phyloP scores from a whole-genome alignment of 1,284 basidiomycete species.

The Leucoagaricus sp. region DNA sequence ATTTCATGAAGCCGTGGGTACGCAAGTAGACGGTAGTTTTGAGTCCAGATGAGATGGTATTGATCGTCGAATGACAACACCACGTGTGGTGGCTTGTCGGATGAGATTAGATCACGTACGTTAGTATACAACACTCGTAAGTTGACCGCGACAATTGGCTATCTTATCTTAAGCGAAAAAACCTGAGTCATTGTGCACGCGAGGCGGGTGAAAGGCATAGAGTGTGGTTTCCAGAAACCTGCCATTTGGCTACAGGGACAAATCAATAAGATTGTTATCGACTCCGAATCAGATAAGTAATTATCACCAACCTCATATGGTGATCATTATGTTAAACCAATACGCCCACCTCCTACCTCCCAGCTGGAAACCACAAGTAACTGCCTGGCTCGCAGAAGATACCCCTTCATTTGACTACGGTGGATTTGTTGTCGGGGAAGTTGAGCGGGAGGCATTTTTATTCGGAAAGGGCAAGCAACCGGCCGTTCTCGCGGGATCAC shows the following conservation, averaged over 20 bases:
- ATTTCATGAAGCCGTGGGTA: too few species aligned
- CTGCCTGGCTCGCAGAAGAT: constrained; percentile 90
- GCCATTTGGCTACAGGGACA: too few species aligned
- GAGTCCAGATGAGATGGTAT: background rate
- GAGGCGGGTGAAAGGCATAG: too few species aligned
- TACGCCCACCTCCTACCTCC: constrained; percentile 84
- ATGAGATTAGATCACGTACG: too few species aligned
- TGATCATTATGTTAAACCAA: constrained; percentile 12
- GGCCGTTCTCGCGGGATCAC: constrained; percentile 91
- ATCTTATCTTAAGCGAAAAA: too few species aligned
- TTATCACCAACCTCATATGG: background rate
- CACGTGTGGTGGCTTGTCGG: background rate
- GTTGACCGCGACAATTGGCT: too few species aligned
- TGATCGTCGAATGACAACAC: constrained; percentile 5
- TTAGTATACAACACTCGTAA: too few species aligned
- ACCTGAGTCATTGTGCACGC: too few species aligned
- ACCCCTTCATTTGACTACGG: constrained; percentile 97
- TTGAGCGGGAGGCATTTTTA: constrained; percentile 82
- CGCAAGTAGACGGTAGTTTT: too few species aligned
- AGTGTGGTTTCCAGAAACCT: too few species aligned
- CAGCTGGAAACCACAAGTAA: constrained; percentile 85
- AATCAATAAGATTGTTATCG: background rate
- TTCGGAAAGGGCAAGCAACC: constrained; percentile 79
- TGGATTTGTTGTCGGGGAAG: constrained; percentile 96
- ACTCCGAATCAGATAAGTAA: background rate